A percentile compares a stretch with the other conserved stretches of the same genome.
Conservation (phyloP, 768 basidiomycete genomes). For the Hysterangium stoloniferum region DNA sequence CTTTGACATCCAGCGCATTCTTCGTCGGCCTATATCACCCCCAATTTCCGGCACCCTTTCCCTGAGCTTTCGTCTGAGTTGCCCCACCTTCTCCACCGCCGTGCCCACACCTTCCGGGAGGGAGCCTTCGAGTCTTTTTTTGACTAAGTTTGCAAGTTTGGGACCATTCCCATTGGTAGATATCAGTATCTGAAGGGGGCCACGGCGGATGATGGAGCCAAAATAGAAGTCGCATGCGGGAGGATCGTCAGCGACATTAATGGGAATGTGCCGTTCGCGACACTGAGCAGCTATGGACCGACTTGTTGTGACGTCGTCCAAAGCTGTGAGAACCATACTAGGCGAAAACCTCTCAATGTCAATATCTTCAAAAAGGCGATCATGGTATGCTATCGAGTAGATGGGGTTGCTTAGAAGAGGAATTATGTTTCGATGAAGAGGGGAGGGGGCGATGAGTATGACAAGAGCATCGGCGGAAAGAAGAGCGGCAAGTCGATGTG, state of each 20-base stretch:
- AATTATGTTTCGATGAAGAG: constrained; percentile 56
- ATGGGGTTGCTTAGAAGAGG: constrained; percentile 40
- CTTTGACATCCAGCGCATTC: constrained; percentile 91
- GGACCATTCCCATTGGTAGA: constrained; percentile 94
- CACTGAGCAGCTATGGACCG: constrained; percentile 65
- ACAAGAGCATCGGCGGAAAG: constrained; percentile 74
- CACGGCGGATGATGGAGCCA: constrained; percentile 84
- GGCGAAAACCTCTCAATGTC: constrained; percentile 53
- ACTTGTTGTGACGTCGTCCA: constrained; percentile 72
- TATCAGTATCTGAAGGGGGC: constrained; percentile 91
- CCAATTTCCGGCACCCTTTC: constrained; percentile 78
- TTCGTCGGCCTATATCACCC: constrained; percentile 60
- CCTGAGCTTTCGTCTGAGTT: constrained; percentile 62
- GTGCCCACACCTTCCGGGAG: constrained; percentile 67
- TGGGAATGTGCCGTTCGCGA: constrained; percentile 63
- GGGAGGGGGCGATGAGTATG: constrained; percentile 68
- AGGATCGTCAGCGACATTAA: constrained; percentile 96
- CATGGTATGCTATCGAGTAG: constrained; percentile 58
- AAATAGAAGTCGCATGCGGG: constrained; percentile 98
- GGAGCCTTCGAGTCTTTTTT: constrained; percentile 54
- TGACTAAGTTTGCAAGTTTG: constrained; percentile 79
- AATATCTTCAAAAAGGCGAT: constrained; percentile 60
- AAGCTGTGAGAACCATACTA: constrained; percentile 90
- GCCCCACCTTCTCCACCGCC: constrained; percentile 75
- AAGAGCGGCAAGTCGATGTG: constrained; percentile 79